Base-by-base conservation (phyloP, 2,329 filamentous ascomycete species). In the Rutstroemia sp. region DNA sequence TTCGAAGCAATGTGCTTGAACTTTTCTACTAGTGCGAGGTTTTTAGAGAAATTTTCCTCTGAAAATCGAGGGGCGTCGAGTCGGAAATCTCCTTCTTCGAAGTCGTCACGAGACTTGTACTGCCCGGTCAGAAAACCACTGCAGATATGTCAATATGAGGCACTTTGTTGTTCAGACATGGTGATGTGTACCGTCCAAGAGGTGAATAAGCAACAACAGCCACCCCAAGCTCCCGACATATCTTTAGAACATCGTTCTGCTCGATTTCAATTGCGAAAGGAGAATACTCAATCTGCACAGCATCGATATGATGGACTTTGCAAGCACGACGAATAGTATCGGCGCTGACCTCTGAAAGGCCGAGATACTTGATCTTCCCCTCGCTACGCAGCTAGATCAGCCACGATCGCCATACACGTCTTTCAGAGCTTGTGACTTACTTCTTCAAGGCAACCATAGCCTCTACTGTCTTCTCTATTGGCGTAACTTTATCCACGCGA, bases 191-290 rank as follows among this genome's bases (percentile, higher is more conserved):
- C 53, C 53, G 53, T 2, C 81, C 81, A 4, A 87, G 74, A 2
- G 83, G 83, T 12, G 76, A 77, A 69, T 82, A 84, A 1, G 79
- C 76, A 2, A 87, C 73, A 4, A 81, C 69, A 1, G 79, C 71
- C 3, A 82, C 71, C 1, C 80, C 81, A 2, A 86, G 76, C 63
- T 84, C 79, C 16, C 77, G 74, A 58, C 75, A 78, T 0, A 81
- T 80, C 25, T 73, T 68, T 1, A 85, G 71, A 1, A 86, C 69
- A 23, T 75, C 67, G 1, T 74, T 76, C 5, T 71, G 67, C 64
- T 89, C 84, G 58, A 87, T 81, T 38, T 82, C 77, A 38, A 85
- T 73, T 4, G 73, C 68, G 65, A 78, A 82, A 0, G 76, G 76
- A 30, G 70, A 75, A 68, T 80, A 81, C 64, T 83, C 79, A 40